These are phyloP conservation scores for Alternaria arbusti DNA, from an alignment of 2,329 filamentous ascomycete genomes.

Conservation along the genomic window DNA sequence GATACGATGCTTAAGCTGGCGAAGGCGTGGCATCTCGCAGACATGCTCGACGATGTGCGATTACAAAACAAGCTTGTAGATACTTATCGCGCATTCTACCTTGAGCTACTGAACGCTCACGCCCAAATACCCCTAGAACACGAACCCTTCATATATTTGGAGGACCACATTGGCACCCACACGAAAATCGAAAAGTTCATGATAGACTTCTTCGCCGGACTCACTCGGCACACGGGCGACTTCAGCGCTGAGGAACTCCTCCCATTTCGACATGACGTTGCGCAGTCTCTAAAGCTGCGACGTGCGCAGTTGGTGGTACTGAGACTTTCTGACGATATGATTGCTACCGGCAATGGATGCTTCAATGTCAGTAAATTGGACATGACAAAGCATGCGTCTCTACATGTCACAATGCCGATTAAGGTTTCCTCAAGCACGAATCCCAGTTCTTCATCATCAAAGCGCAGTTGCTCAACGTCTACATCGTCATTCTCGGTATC, in stretches of 20 bases:
- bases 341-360: background rate
- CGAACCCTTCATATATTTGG: conserved; percentile 11
- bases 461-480: background rate
- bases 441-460: background rate
- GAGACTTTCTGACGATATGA: background rate
- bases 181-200: conserved; percentile 22
- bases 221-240: conserved; percentile 1
- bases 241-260: conserved; percentile 1
- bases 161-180: conserved; percentile 13
- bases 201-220: conserved; percentile 19
- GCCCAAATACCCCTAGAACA: background rate
- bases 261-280: conserved; percentile 8
- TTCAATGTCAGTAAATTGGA: conserved; percentile 7
- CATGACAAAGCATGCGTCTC: background rate
- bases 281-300: background rate
- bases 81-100: conserved; percentile 14
- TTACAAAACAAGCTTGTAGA: conserved; percentile 21
- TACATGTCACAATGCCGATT: background rate
- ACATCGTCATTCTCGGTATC: background rate
- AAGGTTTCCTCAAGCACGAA: background rate
- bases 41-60: conserved; percentile 12
- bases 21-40: conserved; percentile 20
- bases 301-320: background rate
- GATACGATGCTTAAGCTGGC: conserved; percentile 17
- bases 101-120: background rate